A percentile compares a stretch with the other conserved stretches of the same genome.
Evolutionary conservation across 179 eudicot genomes (phyloP).

Genomic region (Camellia oleifera): DNA sequence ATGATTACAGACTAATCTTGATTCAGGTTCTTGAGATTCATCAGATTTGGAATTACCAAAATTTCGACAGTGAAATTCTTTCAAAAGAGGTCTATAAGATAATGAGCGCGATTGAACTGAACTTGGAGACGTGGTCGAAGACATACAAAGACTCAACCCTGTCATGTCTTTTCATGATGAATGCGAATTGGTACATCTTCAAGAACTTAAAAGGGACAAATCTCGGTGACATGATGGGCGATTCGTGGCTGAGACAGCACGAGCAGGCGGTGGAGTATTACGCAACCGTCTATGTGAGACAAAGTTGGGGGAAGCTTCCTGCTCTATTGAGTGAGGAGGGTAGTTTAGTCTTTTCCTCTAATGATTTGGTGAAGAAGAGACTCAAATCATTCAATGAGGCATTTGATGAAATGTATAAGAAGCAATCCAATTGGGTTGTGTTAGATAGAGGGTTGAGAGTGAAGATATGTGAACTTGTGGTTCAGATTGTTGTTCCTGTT

Average conservation of each 20-base stretch:
- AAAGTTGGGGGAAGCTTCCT: conserved; percentile 47
- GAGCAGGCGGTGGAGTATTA: conserved; percentile 30
- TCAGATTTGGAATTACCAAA: conserved; percentile 45
- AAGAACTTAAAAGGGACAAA: conserved; percentile 43
- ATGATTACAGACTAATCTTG: conserved; percentile 43
- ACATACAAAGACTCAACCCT: conserved; percentile 43
- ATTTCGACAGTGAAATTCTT: conserved; percentile 30
- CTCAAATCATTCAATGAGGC: conserved; percentile 30
- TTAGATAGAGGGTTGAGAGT: conserved; percentile 47
- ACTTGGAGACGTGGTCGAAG: conserved; percentile 70
- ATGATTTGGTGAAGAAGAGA: conserved; percentile 28
- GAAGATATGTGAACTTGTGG: conserved; percentile 48
- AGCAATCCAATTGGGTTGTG: conserved; percentile 55
- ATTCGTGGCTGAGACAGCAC: conserved; percentile 35
- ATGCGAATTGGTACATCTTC: conserved; percentile 56
- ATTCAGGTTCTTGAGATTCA: conserved; percentile 61
- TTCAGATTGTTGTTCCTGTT: conserved; percentile 50
- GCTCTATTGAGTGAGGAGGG: conserved; percentile 33
- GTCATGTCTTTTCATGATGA: conserved; percentile 71
- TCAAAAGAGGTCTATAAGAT: conserved; percentile 50
- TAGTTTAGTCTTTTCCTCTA: conserved; percentile 24
- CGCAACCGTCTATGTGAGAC: conserved; percentile 28
- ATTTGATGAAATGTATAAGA: conserved; percentile 33
- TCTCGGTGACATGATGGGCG: conserved; percentile 71
- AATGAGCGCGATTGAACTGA: conserved; percentile 52